Evolutionary conservation across 2,329 filamentous ascomycete species (phyloP), one percentile per base, ranked within the genome.

Genomic region (Passalora sequoiae): DNA sequence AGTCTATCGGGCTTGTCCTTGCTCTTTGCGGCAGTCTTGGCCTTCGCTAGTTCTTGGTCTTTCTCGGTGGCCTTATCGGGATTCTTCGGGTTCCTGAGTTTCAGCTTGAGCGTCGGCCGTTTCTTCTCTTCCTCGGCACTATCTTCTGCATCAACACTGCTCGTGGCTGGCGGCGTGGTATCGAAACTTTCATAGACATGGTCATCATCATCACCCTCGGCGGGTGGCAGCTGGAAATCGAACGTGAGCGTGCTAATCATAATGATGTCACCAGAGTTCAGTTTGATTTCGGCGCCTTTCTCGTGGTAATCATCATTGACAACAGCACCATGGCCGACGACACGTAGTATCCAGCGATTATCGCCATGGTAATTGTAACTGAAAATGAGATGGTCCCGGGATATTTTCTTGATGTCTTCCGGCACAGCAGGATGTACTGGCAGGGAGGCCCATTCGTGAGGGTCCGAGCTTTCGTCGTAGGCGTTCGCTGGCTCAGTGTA

Each of bases 231-330:
- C 32, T 79, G 69, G 61, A 89, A 89, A 10, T 67, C 69, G 50
- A 89, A 80, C 33, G 74, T 71, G 3, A 89, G 77, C 47, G 81
- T 79, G 44, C 84, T 84, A 60, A 89, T 83, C 60, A 85, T 80
- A 28, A 89, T 72, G n/a, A 72, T 68, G 51, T 80, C 79, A 25
- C 81, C 80, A 55, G 82, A 81, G 35, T 74, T 72, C 15, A 91
- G 66, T 3, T 74, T 70, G 7, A 81, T 74, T 16, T 73, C 69
- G 13, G 73, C 71, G 25, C 74, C 71, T 44, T 74, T 74, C 15
- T 64, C 65, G 38, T 54, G 46, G 25, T 53, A 43, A 10, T 39
- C 66, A 35, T 82, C 80, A 40, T 84, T 76, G 50, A 80, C 74
- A 58, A 85, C 84, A 57, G 84, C 80, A 4, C 84, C 83, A 54